Conservation (phyloP, 805 yeast genomes). For the Wickerhamiella australiensis region DNA sequence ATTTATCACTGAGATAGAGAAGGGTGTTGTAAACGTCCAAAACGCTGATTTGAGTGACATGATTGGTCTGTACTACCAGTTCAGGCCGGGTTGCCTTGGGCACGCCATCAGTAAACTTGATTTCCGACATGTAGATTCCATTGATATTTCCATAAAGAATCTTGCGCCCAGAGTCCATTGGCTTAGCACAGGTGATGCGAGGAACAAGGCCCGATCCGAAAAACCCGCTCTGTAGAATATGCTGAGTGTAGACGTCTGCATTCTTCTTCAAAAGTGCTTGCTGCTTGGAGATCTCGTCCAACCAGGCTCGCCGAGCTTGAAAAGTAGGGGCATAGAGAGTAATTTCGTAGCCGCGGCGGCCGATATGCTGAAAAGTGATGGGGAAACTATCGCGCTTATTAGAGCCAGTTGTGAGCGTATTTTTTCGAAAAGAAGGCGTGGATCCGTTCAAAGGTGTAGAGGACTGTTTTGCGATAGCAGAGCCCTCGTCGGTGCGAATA, state of each 20-base stretch:
- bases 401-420: slow-evolving; percentile 17
- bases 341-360: slow-evolving; percentile 37
- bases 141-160: slow-evolving; percentile 81
- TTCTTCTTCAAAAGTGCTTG: slow-evolving; percentile 58
- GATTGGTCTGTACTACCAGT: slow-evolving; percentile 57
- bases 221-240: slow-evolving; percentile 59
- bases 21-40: slow-evolving; percentile 81
- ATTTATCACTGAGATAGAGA: slow-evolving; percentile 70
- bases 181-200: slow-evolving; percentile 79
- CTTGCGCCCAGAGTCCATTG: slow-evolving; percentile 89
- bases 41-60: slow-evolving; percentile 81
- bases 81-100: slow-evolving; percentile 38
- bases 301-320: slow-evolving; percentile 61
- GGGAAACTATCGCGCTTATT: slow-evolving; percentile 30
- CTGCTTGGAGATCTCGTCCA: slow-evolving; percentile 69
- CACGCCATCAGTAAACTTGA: slow-evolving; percentile 37
- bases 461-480: not conserved
- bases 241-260: slow-evolving; percentile 68
- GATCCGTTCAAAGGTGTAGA: slow-evolving; percentile 27
- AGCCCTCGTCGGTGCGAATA: slow-evolving; percentile 25
- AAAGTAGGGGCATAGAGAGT: slow-evolving; percentile 33
- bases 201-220: slow-evolving; percentile 50
- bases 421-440: slow-evolving; percentile 42
- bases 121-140: slow-evolving; percentile 76
- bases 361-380: slow-evolving; percentile 38